Evolutionary conservation across 495 filamentous ascomycete species (phyloP).

Genomic region (Glarea lozoyensis): DNA sequence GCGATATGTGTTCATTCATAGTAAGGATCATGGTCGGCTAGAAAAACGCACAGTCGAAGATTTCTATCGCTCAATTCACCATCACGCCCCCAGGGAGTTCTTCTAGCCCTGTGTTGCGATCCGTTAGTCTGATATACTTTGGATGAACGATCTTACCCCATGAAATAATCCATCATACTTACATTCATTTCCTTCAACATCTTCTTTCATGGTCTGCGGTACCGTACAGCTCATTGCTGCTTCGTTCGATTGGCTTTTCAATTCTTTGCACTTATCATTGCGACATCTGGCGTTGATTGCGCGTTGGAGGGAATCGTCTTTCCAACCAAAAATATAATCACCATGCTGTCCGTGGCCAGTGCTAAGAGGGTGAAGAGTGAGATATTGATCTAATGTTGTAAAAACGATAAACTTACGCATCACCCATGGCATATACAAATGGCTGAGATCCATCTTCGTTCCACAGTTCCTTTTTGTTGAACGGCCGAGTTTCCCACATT

Average conservation of each 20-base stretch:
- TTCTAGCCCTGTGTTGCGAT: too few species aligned
- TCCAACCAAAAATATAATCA: conserved; percentile 68
- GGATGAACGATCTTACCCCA: too few species aligned
- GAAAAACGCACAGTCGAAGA: too few species aligned
- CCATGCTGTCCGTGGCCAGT: conserved; percentile 51
- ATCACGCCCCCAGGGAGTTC: too few species aligned
- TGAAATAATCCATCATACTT: too few species aligned
- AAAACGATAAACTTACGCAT: conserved; percentile 8
- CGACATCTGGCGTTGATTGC: conserved; percentile 29
- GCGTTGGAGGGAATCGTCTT: conserved; percentile 35
- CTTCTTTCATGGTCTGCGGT: conserved; percentile 29
- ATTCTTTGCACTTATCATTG: conserved; percentile 23
- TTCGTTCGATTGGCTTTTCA: conserved; percentile 27
- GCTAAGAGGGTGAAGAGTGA: conserved; percentile 1
- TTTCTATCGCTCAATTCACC: too few species aligned
- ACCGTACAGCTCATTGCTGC: conserved; percentile 32
- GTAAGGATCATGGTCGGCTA: too few species aligned
- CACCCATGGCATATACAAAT: conserved; percentile 58
- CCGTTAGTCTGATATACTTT: too few species aligned
- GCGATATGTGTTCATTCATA: too few species aligned
- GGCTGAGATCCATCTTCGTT: conserved; percentile 43
- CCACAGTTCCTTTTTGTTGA: conserved; percentile 60
- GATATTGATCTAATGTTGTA: background rate
- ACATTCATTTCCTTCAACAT: conserved; percentile 37
- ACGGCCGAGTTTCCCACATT: conserved; percentile 35